These are phyloP conservation scores for Naganishia cerealis DNA, from an alignment of 1,284 basidiomycete genomes.

Conservation along the genomic window DNA sequence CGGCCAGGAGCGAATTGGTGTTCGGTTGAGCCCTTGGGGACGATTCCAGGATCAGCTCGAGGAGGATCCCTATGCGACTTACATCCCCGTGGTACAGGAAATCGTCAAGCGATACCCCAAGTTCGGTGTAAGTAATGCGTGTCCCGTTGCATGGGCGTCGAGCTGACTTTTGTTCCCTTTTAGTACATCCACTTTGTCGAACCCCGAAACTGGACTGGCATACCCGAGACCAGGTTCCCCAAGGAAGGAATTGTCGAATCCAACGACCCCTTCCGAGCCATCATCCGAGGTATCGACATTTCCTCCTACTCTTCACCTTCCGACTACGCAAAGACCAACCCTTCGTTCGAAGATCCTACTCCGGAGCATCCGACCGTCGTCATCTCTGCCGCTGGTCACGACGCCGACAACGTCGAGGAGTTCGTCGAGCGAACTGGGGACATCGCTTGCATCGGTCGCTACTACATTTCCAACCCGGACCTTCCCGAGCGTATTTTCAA, in stretches of 20 bases:
- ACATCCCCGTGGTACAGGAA: conserved; percentile 39
- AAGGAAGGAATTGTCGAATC: conserved; percentile 37
- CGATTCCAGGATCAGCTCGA: conserved; percentile 56
- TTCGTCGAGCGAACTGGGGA: conserved; percentile 45
- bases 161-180: not conserved
- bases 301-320: conserved; percentile 28
- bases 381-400: conserved; percentile 34
- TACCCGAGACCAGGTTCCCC: conserved; percentile 26
- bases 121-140: conserved; percentile 24
- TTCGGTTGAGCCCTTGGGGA: conserved; percentile 62
- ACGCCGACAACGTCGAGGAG: conserved; percentile 38
- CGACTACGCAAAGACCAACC: conserved; percentile 31
- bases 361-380: conserved; percentile 33
- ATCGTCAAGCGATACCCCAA: conserved; percentile 26
- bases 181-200: conserved; percentile 62
- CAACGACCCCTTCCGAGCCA: conserved; percentile 37
- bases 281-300: conserved; percentile 36
- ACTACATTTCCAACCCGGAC: conserved; percentile 61
- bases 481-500: conserved; percentile 57
- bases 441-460: conserved; percentile 59
- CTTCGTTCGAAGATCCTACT: conserved; percentile 35
- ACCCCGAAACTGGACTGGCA: conserved; percentile 48
- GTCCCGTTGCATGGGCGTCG: not conserved
- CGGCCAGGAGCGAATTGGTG: conserved; percentile 58
- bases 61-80: conserved; percentile 56